A percentile compares a stretch with the other conserved stretches of the same genome.
These are phyloP conservation scores for Petunia hybrid DNA, from an alignment of 305 asterid species.

Conservation along the genomic window DNA sequence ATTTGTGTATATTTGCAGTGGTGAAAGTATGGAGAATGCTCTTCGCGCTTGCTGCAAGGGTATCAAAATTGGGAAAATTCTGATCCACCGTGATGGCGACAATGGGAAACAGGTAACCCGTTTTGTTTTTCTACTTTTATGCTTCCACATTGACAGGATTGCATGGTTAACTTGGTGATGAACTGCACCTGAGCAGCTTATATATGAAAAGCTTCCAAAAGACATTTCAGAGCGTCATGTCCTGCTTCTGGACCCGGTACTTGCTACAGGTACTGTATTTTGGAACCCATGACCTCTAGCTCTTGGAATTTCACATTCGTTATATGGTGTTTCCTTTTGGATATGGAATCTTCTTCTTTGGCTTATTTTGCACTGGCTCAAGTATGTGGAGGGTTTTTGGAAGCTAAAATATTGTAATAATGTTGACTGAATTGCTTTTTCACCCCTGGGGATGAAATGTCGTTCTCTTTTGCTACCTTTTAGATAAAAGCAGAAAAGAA, in stretches of 20 bases:
- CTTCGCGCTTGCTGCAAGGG: conserved; percentile 99
- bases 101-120: conserved; percentile 85
- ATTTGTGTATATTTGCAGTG: conserved; percentile 55
- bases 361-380: not conserved
- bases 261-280: conserved; percentile 82
- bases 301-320: not conserved
- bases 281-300: conserved; percentile 22
- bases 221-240: conserved; percentile 95
- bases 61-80: conserved; percentile 93
- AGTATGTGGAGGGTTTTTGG: not conserved
- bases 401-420: not conserved
- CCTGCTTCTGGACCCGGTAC: conserved; percentile 96
- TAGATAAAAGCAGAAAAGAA: not conserved
- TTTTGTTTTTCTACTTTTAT: conserved; percentile 4
- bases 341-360: conserved; percentile 1
- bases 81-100: conserved; percentile 98
- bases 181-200: conserved; percentile 64
- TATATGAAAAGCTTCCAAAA: conserved; percentile 93
- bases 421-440: not conserved
- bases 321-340: not conserved
- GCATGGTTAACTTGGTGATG: not conserved
- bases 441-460: conserved; percentile 11
- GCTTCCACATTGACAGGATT: conserved; percentile 26
- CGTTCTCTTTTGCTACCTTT: not conserved
- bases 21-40: conserved; percentile 99